Evolutionary conservation across 495 filamentous ascomycete species (phyloP), one percentile per base, ranked within the genome.

Genomic region (Lentithecium fluviatile): DNA sequence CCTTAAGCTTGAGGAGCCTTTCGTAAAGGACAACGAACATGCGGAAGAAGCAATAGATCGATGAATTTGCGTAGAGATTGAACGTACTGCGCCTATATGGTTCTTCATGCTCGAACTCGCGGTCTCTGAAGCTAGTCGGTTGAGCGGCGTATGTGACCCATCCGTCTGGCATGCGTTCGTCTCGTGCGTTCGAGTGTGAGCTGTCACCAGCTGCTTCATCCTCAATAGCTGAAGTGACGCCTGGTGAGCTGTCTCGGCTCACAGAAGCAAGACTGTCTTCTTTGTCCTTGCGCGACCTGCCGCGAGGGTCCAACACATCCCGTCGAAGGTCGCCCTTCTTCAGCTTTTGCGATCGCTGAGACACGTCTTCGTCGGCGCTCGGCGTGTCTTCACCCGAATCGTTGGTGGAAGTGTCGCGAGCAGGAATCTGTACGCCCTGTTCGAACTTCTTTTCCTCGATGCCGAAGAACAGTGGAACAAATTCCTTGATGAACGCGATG

Each of bases 11-110:
- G 55, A 85, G 76, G 12, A 99, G 81, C 36, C 95, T 86, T 60
- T 86, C 83, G 73, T 93, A 97, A 6, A 97, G 77, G 2, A 88
- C 86, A 71, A 94, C 84, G 73, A 97, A 95, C 36, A 93, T 84
- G 19, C 88, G 86, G 77, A 99, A 88, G 79, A 99, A 96, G 75
- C 90, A 90, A 67, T 88, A 93, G 43, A 99, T 88, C 45, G 86
- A 87, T 58, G 89, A 80, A 71, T 95, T 97, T 70, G 84, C 86
- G 75, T 92, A 99, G 67, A 97, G 81, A 61, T 91, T 89, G 77
- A 88, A 96, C 61, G 78, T 80, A 8, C 83, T 81, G 56, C 94
- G 88, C 64, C 81, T 79, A 76, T 90, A 95, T 23, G 89, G 86
- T 46, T 90, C 84, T 47, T 96, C 90, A 7, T 89, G 82, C 24